A percentile compares a stretch with the other conserved stretches of the same genome.
These are phyloP conservation scores for Coffea canephora DNA, from an alignment of 257 asterid species.

Conservation along the genomic window DNA sequence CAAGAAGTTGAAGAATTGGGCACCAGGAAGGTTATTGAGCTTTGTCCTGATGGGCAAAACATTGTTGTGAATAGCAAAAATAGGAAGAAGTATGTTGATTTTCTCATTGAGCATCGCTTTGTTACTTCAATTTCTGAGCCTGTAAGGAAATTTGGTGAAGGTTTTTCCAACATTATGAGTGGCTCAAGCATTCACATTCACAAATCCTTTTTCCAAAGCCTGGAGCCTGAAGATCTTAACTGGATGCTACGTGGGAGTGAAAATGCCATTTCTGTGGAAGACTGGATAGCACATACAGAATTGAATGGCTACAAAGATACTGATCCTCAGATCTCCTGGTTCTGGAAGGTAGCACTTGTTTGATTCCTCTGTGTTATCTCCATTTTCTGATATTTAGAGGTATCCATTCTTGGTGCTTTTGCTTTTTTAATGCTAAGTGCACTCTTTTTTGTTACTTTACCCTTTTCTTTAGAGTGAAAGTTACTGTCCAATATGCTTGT, in stretches of 20 bases:
- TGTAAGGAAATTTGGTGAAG: constrained; percentile 58
- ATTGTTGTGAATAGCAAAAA: constrained; percentile 70
- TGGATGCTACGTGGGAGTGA: constrained; percentile 83
- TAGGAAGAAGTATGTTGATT: constrained; percentile 68
- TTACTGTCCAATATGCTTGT: neutral
- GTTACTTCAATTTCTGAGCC: constrained; percentile 67
- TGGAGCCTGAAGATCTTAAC: constrained; percentile 79
- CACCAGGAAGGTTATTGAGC: constrained; percentile 67
- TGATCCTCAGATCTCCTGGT: constrained; percentile 85
- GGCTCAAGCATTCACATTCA: constrained; percentile 37
- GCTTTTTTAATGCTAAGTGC: neutral
- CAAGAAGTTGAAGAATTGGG: constrained; percentile 86
- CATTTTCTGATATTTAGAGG: constrained; percentile 2
- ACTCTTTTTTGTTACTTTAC: neutral
- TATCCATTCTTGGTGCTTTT: constrained; percentile 6
- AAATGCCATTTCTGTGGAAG: constrained; percentile 72
- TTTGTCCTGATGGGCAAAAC: constrained; percentile 61
- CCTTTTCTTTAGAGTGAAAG: neutral
- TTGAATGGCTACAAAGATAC: constrained; percentile 71
- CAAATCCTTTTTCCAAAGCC: constrained; percentile 61
- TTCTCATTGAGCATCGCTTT: constrained; percentile 67
- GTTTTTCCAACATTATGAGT: constrained; percentile 66
- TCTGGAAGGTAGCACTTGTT: constrained; percentile 74
- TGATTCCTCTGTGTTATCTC: neutral
- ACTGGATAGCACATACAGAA: constrained; percentile 90